A percentile compares a stretch with the other conserved stretches of the same genome.
Evolutionary conservation across 768 basidiomycete genomes (phyloP).

Genomic region (Phaffia australis): DNA sequence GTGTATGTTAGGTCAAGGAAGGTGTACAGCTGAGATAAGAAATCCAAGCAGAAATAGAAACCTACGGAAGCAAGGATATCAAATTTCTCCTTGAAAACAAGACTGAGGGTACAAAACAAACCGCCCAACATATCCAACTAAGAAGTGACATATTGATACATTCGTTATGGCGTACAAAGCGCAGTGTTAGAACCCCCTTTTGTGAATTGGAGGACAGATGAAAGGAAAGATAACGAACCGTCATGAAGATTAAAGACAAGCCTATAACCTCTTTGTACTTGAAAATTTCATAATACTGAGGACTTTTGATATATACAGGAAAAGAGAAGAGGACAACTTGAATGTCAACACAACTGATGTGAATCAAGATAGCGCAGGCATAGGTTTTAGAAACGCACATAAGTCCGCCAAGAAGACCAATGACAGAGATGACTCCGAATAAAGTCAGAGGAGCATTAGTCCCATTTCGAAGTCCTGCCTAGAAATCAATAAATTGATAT

Average conservation of each 20-base stretch:
- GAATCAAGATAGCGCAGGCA: not conserved
- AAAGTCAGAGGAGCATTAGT: slow-evolving; percentile 43
- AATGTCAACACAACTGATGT: not conserved
- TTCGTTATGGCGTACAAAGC: not conserved
- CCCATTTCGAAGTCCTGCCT: slow-evolving; percentile 41
- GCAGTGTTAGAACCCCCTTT: not conserved
- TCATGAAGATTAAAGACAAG: slow-evolving; percentile 59
- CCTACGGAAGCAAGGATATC: slow-evolving; percentile 52
- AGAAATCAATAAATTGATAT: not conserved
- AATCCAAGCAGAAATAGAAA: not conserved
- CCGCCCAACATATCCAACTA: slow-evolving; percentile 53
- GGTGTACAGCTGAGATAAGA: not conserved
- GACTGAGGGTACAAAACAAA: slow-evolving; percentile 57
- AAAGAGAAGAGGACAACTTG: not conserved
- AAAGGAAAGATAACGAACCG: slow-evolving; percentile 35
- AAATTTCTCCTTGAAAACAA: slow-evolving; percentile 55
- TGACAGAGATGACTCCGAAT: slow-evolving; percentile 54
- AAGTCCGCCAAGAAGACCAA: slow-evolving; percentile 48
- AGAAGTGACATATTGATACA: too few relatives aligned
- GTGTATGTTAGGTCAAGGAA: not conserved
- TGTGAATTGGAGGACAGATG: not conserved
- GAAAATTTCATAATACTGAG: slow-evolving; percentile 70
- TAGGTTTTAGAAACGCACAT: slow-evolving; percentile 36
- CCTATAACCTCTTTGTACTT: slow-evolving; percentile 47
- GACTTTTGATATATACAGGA: slow-evolving; percentile 35